Base-by-base conservation (phyloP, 208 protist species). In the Leishmania tarentolae region DNA sequence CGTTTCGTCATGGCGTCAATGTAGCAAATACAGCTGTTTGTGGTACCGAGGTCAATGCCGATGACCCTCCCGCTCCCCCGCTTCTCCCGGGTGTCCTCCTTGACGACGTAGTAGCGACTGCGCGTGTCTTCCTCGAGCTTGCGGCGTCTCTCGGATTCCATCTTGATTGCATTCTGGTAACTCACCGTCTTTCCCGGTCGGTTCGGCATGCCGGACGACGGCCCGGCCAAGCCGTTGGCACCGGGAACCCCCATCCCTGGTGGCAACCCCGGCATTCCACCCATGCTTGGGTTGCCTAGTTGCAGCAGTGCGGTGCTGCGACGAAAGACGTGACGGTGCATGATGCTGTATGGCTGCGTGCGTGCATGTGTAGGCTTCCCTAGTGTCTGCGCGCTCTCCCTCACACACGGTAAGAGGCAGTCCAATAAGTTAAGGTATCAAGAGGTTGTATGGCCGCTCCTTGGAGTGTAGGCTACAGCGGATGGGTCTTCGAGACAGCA, bases 11-110 rank as follows among this genome's bases (percentile, higher is more conserved):
- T 84, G 0, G 84, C 73, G 75, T 98, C 94, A 78, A 98, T 92
- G 83, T 97, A 98, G 65, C 91, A 96, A 35, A 99, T 97, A 89
- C 98, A 99, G 87, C 96, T 99, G 88, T 99, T 99, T 21, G 98
- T 99, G 9, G 98, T 99, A 76, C 99, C 99, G n/a, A 99, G 89
- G 90, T 99, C 99, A 80, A 99, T 99, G 79, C 99, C 99, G 85
- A 99, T 96, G 35, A 91, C 88, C 7, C 95, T 93, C 40, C 93
- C 93, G 3, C 77, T 79, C 3, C 63, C 72, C 44, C 89, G 88
- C 78, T 91, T 86, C 79, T 87, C 87, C 35, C 86, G 82, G 7
- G 92, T 88, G 44, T 94, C 88, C 84, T 96, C 92, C 72, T 92
- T 90, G n/a, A 97, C 93, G 2, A 98, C 92, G 53, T 92, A 85